phyloP scores from a whole-genome alignment of 805 yeast genomes.

The Candida taoyuanica region DNA sequence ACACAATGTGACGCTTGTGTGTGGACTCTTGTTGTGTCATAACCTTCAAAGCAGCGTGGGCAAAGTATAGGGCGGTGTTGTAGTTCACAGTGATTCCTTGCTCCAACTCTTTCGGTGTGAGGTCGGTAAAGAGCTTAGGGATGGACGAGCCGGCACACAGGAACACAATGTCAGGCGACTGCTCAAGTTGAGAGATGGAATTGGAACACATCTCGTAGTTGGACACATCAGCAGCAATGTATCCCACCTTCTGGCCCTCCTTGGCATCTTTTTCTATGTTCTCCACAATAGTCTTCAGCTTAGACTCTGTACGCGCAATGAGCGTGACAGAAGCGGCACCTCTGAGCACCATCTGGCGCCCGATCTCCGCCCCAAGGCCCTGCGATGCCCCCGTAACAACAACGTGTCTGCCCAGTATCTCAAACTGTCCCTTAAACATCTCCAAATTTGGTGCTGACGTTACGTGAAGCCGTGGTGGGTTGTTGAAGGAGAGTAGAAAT shows the following conservation, averaged over 20 bases:
- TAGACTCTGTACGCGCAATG: constrained; percentile 70
- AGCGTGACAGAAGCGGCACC: constrained; percentile 68
- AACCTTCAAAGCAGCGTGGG: constrained; percentile 58
- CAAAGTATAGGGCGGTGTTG: constrained; percentile 61
- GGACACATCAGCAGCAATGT: constrained; percentile 62
- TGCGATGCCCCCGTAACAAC: constrained; percentile 93
- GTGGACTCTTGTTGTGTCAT: constrained; percentile 18
- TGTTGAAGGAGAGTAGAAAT: no score
- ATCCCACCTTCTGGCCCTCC: constrained; percentile 25
- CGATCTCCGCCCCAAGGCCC: constrained; percentile 83
- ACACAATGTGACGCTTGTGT: constrained; percentile 46
- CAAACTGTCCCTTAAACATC: constrained; percentile 18
- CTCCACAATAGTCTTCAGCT: constrained; percentile 46
- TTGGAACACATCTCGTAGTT: constrained; percentile 44
- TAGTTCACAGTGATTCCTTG: constrained; percentile 68
- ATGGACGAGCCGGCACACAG: constrained; percentile 87
- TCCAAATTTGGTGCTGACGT: no score
- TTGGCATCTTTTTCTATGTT: constrained; percentile 33
- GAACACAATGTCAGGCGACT: constrained; percentile 64
- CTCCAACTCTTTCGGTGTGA: constrained; percentile 52
- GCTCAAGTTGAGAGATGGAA: constrained; percentile 36
- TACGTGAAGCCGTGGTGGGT: no score
- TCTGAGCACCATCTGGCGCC: constrained; percentile 44
- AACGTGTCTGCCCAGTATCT: constrained; percentile 40
- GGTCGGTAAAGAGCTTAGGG: constrained; percentile 73